Base-by-base conservation (phyloP, 192 early-diverging fungal species). In the Entophlyctis helioformis region DNA sequence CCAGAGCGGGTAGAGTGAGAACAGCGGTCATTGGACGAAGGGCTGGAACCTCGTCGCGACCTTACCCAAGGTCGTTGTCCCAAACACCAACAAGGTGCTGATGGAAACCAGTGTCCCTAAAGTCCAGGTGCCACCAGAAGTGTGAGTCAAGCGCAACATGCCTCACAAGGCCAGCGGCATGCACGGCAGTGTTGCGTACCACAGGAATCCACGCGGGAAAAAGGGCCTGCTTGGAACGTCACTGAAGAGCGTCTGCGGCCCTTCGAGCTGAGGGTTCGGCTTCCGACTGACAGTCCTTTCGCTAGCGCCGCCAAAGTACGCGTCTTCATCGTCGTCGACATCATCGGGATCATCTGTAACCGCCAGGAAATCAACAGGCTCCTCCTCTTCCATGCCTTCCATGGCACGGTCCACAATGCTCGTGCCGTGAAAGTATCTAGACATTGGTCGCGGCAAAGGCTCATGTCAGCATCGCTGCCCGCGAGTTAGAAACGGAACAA, bases 201-300 rank as follows among this genome's bases (percentile, higher is more conserved):
- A 96, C 32, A 90, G 73, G 44, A 92, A 96, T n/a, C 92, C 92
- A 25, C 92, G 72, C 36, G 92, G 89, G 56, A 96, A 96, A 56
- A 96, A 96, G 12, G 92, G 83, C 21, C 92, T 74, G 7, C 82
- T 85, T 1, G 92, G 89, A 1, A 87, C 83, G 0, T 83, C 81
- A 0, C 82, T 76, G 56, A 92, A 91, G 20, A 96, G 60, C 13
- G 72, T 61, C 13, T 68, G 65, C 0, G 92, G 86, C 4, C 56
- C 53, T 36, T 82, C 81, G 15, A 72, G 48, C 46, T 78, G 40
- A 0, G 86, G 77, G 26, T 41, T 71, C 38, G 38, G 71, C 44
- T 43, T 35, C 25, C 13, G 16, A 9, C 15, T 25, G 18, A 15
- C 49, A 23, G 16, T 50, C 66, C 36, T 60, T 22, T 50, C 66